phyloP scores from a whole-genome alignment of 345 rosid genomes.

The Nephelium lappaceum region DNA sequence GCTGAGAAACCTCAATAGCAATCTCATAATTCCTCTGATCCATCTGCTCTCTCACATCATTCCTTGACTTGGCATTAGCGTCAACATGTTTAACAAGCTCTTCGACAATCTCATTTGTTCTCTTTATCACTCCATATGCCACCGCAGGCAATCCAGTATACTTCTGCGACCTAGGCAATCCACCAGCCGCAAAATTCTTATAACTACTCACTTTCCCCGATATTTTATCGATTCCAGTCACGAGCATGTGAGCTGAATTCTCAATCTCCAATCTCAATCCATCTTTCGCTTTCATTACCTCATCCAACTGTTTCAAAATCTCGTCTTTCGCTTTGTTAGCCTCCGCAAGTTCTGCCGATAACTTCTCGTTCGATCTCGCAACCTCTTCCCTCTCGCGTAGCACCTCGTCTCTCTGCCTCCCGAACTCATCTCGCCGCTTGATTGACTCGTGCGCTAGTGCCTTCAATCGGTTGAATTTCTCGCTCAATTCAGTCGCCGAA shows the following conservation, averaged over 20 bases:
- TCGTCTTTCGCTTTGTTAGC: conserved; percentile 56
- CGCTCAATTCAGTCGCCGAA: conserved; percentile 67
- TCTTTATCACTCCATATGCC: conserved; percentile 87
- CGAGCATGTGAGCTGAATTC: conserved; percentile 82
- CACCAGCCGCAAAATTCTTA: conserved; percentile 72
- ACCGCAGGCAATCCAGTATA: conserved; percentile 77
- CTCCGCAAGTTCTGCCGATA: conserved; percentile 51
- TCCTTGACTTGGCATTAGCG: conserved; percentile 58
- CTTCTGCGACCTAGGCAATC: conserved; percentile 83
- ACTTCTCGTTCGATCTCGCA: conserved; percentile 44
- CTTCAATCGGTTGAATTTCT: conserved; percentile 66
- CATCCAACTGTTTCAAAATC: conserved; percentile 54
- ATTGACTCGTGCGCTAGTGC: conserved; percentile 83
- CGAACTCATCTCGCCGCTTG: conserved; percentile 76
- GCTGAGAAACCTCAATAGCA: conserved; percentile 97
- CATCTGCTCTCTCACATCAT: conserved; percentile 90
- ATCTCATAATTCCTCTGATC: conserved; percentile 96
- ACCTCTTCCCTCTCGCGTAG: conserved; percentile 69
- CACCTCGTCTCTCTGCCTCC: conserved; percentile 78
- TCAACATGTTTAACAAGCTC: conserved; percentile 85
- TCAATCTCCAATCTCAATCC: conserved; percentile 73
- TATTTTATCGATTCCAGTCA: conserved; percentile 92
- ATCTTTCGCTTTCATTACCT: conserved; percentile 59
- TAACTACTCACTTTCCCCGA: conserved; percentile 78
- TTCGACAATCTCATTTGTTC: conserved; percentile 93